Conservation (phyloP, 108 stramenopile species). For the Fistulifera pelliculosa region DNA sequence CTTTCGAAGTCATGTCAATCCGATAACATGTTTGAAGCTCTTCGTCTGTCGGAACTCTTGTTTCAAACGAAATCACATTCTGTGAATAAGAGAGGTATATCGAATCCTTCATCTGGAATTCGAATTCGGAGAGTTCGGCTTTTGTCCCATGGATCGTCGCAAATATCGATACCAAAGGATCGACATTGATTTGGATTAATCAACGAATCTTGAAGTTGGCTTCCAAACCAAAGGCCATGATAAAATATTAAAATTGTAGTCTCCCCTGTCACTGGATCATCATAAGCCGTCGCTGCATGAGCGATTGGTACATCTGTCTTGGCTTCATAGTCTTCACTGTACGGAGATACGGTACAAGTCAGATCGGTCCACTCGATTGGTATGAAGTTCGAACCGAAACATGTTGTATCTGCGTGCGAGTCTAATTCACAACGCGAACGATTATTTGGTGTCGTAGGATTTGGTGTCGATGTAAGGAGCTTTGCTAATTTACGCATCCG, state of each 20-base stretch:
- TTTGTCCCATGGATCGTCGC: conserved; percentile 10
- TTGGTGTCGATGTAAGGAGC: no score
- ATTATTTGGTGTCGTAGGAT: no score
- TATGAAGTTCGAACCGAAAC: no score
- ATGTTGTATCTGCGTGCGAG: conserved; percentile 21
- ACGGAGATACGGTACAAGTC: conserved; percentile 8
- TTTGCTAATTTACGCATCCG: no score
- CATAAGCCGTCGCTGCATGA: conserved; percentile 16
- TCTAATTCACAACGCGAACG: conserved; percentile 6
- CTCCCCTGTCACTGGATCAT: conserved; percentile 7
- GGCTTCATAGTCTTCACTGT: neutral
- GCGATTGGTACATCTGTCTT: conserved; percentile 20
- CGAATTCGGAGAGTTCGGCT: neutral
- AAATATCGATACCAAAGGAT: conserved; percentile 13
- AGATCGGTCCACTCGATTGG: no score
- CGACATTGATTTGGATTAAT: conserved; percentile 33
- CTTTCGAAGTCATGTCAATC: conserved; percentile 2
- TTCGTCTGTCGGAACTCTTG: conserved; percentile 6
- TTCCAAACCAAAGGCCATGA: conserved; percentile 20
- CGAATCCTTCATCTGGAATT: neutral
- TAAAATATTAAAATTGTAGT: conserved; percentile 18
- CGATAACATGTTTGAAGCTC: neutral
- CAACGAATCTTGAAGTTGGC: conserved; percentile 8
- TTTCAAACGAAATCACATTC: conserved; percentile 3
- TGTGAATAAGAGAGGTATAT: neutral